Base-by-base conservation (phyloP, 768 basidiomycete species). In the Mycena galopus region DNA sequence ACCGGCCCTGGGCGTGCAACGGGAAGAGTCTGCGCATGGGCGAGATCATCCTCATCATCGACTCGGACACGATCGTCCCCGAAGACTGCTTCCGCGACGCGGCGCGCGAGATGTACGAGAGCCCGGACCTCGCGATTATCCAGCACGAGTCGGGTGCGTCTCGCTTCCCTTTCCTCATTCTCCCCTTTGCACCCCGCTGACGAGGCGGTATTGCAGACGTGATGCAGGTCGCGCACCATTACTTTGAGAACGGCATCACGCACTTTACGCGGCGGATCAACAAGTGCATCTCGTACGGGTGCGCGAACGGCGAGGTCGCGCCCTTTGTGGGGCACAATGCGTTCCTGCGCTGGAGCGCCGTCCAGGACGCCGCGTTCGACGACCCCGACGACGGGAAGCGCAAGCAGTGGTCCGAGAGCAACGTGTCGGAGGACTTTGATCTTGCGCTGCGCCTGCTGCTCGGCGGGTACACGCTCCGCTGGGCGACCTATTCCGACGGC, bases 11-110 rank as follows among this genome's bases (percentile, higher is more conserved):
- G 93, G 90, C 90, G 60, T 86, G 87, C 72, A 96, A 96, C 67
- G 93, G 90, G 0, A 92, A 91, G 79, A 88, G 88, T 21, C 79
- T 96, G 51, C 88, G 95, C 47, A 86, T 96, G 35, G 94, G 93
- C 25, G 91, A 93, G 79, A 87, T 96, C 74, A 89, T 96, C 68
- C 87, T 96, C 50, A 89, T 96, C 72, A 91, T 96, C 78, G 93
- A 96, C 79, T 91, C 94, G 16, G 92, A 94, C 78, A 91, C 92
- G 1, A 84, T 93, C 70, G 90, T 93, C 0, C 94, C 95, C 14
- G 93, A 93, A 83, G 95, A 95, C 78, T 97, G 95, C 79, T 93
- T 97, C 82, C 88, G 94, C 66, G 95, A 96, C 80, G 96, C 96
- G 0, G 95, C 94, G 5, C 87, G 93, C 47, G 95, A 97, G 82